Base-by-base conservation (phyloP, 2,329 filamentous ascomycete species). In the Arthroderma sp. region DNA sequence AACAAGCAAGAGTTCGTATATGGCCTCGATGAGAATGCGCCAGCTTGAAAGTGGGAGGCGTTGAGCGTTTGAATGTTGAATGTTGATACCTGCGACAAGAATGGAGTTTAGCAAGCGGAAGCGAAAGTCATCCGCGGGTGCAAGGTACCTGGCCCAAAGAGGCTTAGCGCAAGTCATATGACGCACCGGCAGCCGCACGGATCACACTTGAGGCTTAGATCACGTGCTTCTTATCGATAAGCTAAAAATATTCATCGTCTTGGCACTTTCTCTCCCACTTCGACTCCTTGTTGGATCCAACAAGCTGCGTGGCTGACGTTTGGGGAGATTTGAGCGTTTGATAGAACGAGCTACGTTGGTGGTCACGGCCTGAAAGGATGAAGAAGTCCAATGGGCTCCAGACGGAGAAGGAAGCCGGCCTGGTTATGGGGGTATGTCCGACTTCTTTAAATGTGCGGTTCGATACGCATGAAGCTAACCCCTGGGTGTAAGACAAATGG, bases 401-500 rank as follows among this genome's bases (percentile, higher is more conserved):
- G 62, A 62, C 64, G 54, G 71, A 72, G 62, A 71, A 67, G 44
- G 74, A 77, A 58, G 77, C 79, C 58, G 77, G 77, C 61, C 66
- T 78, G 59, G 77, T 81, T 57, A 81, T 80, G 78, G 74, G 71
- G 54, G 77, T 79, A 70, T 64, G 75, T 72, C 6, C 38, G n/a
- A n/a, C n/a, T 19, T 41, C 17, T 9, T 38, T 8, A 8, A 39
- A 7, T 31, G 13, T 25, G 52, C 19, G 31, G 8, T 39, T 54
- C 19, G 28, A 6, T 39, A 31, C 21, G 19, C 4, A 7, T n/a
- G 6, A 9, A 17, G 47, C 47, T 54, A 33, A 54, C 23, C 51
- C 43, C 55, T 59, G 35, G 56, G 38, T 61, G 47, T 54, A 65
- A 87, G 81, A 96, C 90, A 58, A 95, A 95, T 69, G 91, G 84